A percentile compares a stretch with the other conserved stretches of the same genome.
Evolutionary conservation across 331 rosid genomes (phyloP).

Genomic region (Malus hybrid): DNA sequence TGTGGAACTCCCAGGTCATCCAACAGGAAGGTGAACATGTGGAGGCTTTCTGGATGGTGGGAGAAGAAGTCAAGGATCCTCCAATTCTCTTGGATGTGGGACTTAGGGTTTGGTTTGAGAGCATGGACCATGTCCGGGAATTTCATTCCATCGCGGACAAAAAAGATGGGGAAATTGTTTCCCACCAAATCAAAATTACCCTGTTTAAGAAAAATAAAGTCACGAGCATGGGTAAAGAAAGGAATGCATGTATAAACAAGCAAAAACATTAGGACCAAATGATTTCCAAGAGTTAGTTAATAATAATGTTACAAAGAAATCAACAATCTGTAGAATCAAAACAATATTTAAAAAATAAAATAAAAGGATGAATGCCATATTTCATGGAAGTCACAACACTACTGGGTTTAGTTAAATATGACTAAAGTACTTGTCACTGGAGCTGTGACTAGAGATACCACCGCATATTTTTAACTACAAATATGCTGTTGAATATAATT

Average conservation of each 20-base stretch:
- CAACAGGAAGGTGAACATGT: constrained; percentile 67
- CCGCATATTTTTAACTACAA: not conserved
- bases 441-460: not conserved
- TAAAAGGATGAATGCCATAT: not conserved
- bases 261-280: too few relatives aligned
- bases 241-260: too few relatives aligned
- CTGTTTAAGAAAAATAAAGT: constrained; percentile 27
- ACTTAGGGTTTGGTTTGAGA: constrained; percentile 81
- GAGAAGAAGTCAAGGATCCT: constrained; percentile 80
- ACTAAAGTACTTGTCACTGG: not conserved
- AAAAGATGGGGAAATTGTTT: constrained; percentile 77
- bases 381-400: not conserved
- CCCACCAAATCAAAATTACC: constrained; percentile 90
- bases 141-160: constrained; percentile 75
- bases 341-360: not conserved
- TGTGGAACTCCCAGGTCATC: constrained; percentile 89
- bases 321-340: not conserved
- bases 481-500: not conserved
- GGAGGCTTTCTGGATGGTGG: constrained; percentile 82
- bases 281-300: not conserved
- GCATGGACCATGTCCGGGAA: constrained; percentile 93
- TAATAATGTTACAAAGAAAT: not conserved
- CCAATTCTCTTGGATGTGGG: constrained; percentile 88
- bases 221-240: not conserved
- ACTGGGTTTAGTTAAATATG: not conserved